These are phyloP conservation scores for Eucalyptus paniculata DNA, from an alignment of 345 rosid genomes.

Conservation along the genomic window DNA sequence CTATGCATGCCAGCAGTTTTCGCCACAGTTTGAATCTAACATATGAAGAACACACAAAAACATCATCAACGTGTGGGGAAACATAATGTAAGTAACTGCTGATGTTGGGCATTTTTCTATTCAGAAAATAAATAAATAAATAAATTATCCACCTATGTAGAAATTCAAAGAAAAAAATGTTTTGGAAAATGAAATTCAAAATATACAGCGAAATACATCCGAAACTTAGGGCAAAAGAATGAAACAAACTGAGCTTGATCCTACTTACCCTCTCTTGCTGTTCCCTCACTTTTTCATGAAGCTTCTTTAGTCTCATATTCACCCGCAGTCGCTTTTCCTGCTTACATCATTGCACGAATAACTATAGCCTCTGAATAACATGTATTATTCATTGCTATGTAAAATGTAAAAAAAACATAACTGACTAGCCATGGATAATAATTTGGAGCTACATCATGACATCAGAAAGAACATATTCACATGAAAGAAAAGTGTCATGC, in stretches of 20 bases:
- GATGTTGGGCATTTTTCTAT: not conserved
- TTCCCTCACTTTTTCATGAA: constrained; percentile 86
- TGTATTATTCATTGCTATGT: not conserved
- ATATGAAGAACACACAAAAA: not conserved
- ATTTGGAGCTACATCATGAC: not conserved
- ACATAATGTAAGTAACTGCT: not conserved
- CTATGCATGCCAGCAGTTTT: constrained; percentile 59
- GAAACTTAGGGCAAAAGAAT: not conserved
- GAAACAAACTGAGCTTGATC: constrained; percentile 10
- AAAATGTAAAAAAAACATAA: not conserved
- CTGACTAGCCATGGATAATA: not conserved
- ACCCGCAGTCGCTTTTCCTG: constrained; percentile 93
- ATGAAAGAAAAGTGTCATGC: constrained; percentile 11
- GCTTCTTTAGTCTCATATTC: constrained; percentile 82
- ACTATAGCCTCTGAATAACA: not conserved
- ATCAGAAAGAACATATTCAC: not conserved
- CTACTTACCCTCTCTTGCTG: constrained; percentile 90
- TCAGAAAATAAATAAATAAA: not conserved
- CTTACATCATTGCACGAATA: not conserved
- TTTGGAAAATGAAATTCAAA: not conserved
- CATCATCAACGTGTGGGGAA: not conserved
- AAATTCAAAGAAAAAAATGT: not conserved
- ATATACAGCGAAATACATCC: not conserved
- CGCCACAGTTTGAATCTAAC: constrained; percentile 70
- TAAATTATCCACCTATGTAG: not conserved